A percentile compares a stretch with the other conserved stretches of the same genome.
Conservation (phyloP, 129 eudicot genomes). For the Chrysanthemum seticuspe region DNA sequence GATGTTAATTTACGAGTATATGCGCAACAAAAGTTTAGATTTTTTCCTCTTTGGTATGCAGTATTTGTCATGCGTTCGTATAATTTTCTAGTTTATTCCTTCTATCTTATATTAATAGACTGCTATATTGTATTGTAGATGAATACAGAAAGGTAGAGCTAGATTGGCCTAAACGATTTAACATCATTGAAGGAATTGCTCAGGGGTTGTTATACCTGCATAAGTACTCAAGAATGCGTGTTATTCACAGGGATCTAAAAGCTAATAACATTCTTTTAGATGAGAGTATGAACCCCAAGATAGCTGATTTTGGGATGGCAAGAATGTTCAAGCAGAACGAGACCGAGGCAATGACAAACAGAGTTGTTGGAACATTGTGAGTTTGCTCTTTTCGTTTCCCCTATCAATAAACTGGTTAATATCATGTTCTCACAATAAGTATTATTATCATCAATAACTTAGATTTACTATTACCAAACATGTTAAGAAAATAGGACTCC, state of each 20-base stretch:
- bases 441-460: no score
- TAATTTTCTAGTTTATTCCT: no score
- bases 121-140: no score
- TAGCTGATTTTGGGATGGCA: conserved; percentile 70
- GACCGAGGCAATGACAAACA: conserved; percentile 37
- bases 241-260: conserved; percentile 61
- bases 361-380: conserved; percentile 66
- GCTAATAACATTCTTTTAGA: conserved; percentile 52
- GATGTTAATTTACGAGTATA: conserved; percentile 47
- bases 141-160: no score
- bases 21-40: conserved; percentile 48
- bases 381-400: neutral
- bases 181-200: conserved; percentile 44
- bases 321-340: conserved; percentile 43
- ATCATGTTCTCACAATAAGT: no score
- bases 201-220: conserved; percentile 61
- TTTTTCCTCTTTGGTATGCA: conserved; percentile 43
- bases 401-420: no score
- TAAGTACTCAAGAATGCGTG: conserved; percentile 52
- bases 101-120: no score
- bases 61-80: no score
- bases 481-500: no score
- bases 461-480: no score
- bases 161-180: conserved; percentile 25
- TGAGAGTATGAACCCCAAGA: conserved; percentile 48